phyloP scores from a whole-genome alignment of 2,329 filamentous ascomycete genomes.

The Aureobasidium uvarum region DNA sequence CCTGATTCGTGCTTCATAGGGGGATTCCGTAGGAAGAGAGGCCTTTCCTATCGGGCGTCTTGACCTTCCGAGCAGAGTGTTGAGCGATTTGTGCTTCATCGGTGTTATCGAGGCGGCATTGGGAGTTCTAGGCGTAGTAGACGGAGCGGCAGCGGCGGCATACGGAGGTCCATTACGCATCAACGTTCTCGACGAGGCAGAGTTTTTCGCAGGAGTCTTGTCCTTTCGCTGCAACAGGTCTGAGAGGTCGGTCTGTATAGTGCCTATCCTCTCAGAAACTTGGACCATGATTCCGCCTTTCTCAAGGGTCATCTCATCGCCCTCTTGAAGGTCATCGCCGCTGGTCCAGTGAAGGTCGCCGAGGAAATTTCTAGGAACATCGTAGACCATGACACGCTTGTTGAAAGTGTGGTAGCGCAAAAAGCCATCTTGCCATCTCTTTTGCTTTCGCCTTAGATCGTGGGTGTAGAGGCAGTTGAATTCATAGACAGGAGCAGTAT shows the following conservation, averaged over 20 bases:
- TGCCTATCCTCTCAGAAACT: constrained; percentile 71
- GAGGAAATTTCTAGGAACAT: constrained; percentile 74
- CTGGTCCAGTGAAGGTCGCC: constrained; percentile 81
- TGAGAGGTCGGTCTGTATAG: constrained; percentile 72
- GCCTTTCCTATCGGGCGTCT: constrained; percentile 64
- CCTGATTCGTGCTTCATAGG: constrained; percentile 59
- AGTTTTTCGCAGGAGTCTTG: constrained; percentile 39
- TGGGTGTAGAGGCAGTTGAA: constrained; percentile 84
- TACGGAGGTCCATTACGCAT: constrained; percentile 35
- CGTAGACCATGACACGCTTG: constrained; percentile 85
- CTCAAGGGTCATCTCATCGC: constrained; percentile 78
- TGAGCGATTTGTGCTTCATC: constrained; percentile 58
- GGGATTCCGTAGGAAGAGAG: constrained; percentile 57
- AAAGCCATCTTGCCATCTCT: constrained; percentile 89
- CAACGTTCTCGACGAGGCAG: constrained; percentile 31
- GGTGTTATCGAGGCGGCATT: constrained; percentile 40
- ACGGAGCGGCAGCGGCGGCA: constrained; percentile 28
- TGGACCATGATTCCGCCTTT: constrained; percentile 73
- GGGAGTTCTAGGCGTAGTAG: constrained; percentile 43
- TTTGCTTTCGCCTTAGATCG: constrained; percentile 81
- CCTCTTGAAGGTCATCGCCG: constrained; percentile 67
- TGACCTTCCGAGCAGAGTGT: constrained; percentile 63
- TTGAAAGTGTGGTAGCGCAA: constrained; percentile 91
- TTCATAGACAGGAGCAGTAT: constrained; percentile 73
- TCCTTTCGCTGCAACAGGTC: constrained; percentile 69